Percentiles rank a stretch among this genome's conserved stretches.
These are phyloP conservation scores for Kodamaea neixiangensis DNA, from an alignment of 805 yeast species.

Conservation along the genomic window DNA sequence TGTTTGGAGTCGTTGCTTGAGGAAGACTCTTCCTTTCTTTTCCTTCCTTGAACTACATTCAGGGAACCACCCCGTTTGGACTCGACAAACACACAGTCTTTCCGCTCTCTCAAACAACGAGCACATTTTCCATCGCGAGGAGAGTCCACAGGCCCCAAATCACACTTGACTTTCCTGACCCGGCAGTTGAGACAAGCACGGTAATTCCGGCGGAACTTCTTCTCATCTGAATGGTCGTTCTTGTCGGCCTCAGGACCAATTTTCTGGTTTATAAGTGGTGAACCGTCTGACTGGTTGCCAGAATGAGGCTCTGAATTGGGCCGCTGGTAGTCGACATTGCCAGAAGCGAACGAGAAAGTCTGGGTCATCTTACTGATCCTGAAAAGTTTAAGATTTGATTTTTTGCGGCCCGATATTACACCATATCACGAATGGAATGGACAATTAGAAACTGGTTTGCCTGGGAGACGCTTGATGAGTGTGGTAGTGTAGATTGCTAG, in stretches of 20 bases:
- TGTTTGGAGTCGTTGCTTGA: neutral
- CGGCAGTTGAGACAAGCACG: constrained; percentile 87
- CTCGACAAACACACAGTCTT: constrained; percentile 69
- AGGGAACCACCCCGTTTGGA: constrained; percentile 30
- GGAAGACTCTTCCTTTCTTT: constrained; percentile 9
- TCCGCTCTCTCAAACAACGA: constrained; percentile 79
- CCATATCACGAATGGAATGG: neutral
- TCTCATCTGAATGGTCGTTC: constrained; percentile 4
- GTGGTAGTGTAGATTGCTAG: neutral
- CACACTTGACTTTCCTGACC: constrained; percentile 81
- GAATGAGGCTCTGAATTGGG: neutral
- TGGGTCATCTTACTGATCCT: neutral
- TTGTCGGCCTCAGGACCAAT: neutral
- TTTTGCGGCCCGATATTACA: neutral
- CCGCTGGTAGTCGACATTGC: neutral
- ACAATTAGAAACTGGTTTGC: neutral
- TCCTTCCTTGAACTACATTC: constrained; percentile 15
- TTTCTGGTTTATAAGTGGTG: neutral
- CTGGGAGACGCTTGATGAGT: neutral
- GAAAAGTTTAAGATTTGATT: neutral
- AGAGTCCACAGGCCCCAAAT: constrained; percentile 70
- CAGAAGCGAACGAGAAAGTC: constrained; percentile 1
- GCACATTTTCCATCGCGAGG: constrained; percentile 84
- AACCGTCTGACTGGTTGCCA: neutral
- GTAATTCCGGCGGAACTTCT: constrained; percentile 62